phyloP scores from a whole-genome alignment of 805 yeast species.

The Starmerella riodocensis region DNA sequence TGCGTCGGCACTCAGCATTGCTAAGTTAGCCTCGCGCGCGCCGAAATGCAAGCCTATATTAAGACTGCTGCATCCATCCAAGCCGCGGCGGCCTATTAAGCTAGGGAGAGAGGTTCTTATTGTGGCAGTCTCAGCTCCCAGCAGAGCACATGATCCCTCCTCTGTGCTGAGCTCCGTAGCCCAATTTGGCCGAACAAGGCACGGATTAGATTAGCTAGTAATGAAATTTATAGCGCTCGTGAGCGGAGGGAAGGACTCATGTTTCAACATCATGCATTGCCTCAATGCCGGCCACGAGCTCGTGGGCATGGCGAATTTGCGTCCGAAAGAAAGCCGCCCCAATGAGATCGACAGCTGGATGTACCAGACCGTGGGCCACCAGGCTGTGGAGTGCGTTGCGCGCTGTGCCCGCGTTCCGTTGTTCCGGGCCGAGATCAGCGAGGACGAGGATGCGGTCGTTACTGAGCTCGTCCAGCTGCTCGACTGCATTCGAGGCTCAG shows the following conservation, averaged over 20 bases:
- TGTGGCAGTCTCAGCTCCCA: too few relatives aligned
- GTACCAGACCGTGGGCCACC: constrained; percentile 97
- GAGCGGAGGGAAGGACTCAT: constrained; percentile 95
- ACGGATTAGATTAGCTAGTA: too few relatives aligned
- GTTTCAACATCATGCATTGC: constrained; percentile 78
- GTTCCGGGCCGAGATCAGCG: constrained; percentile 52
- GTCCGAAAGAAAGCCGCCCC: constrained; percentile 36
- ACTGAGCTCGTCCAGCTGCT: constrained; percentile 62
- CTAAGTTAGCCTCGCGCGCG: too few relatives aligned
- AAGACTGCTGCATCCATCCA: too few relatives aligned
- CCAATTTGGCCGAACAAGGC: too few relatives aligned
- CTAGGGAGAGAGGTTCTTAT: too few relatives aligned
- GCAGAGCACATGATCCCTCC: too few relatives aligned
- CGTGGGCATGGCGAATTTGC: constrained; percentile 70
- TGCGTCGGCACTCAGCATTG: too few relatives aligned
- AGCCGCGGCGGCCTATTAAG: too few relatives aligned
- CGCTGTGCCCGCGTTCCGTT: constrained; percentile 70
- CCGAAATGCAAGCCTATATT: too few relatives aligned
- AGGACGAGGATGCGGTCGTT: constrained; percentile 71
- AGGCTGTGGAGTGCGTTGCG: constrained; percentile 49
- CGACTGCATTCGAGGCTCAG: constrained; percentile 31
- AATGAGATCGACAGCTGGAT: constrained; percentile 86
- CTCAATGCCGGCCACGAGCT: constrained; percentile 74
- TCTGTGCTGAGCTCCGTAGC: too few relatives aligned
- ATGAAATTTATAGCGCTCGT: constrained; percentile 90